Evolutionary conservation across 202 grass and related monocot genomes (phyloP), one percentile per base, ranked within the genome.

Genomic region (Saccharum hybrid): DNA sequence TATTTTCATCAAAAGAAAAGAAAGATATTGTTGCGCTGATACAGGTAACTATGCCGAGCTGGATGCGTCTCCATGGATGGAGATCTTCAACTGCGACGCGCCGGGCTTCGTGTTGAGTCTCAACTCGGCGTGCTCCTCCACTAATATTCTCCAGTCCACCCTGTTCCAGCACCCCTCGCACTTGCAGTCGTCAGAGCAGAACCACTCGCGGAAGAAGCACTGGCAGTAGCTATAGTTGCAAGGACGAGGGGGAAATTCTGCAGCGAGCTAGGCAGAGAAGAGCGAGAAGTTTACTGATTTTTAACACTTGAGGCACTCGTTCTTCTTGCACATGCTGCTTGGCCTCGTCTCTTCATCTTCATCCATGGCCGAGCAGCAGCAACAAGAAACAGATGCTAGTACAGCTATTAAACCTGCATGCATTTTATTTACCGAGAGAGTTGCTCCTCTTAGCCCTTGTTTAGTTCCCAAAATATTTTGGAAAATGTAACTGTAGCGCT

Each of bases 71-170:
- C 7, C 23, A 5, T 19, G 18, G 4, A 10, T 5, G 26, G 19
- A 10, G 67, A 79, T 36, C 71, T 84, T 87, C 15, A 42, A 73
- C 8, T 51, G 52, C 65, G 61, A 81, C n/a, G 71, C 66, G 16
- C 66, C 18, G 6, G 39, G 56, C 45, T 77, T 85, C 8, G 42
- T 85, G 36, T 54, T 77, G 28, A 52, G 9, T 41, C 41, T 61
- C 4, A 33, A 10, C 16, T 64, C 52, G 1, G 18, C 33, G 9
- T 10, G 36, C 75, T 86, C 75, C 15, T 87, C 84, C 40, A 76
- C 76, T 15, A 68, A 61, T 72, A 83, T 36, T 10, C 36, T 11
- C 4, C 28, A 65, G 2, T 49, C 7, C 62, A 31, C n/a, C 1
- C 28, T 74, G 69, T 84, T 84, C 16, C 1, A 21, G 75, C 76